Evolutionary conservation across 345 rosid genomes (phyloP), one percentile per base, ranked within the genome.

Genomic region (Eucalyptus albens): DNA sequence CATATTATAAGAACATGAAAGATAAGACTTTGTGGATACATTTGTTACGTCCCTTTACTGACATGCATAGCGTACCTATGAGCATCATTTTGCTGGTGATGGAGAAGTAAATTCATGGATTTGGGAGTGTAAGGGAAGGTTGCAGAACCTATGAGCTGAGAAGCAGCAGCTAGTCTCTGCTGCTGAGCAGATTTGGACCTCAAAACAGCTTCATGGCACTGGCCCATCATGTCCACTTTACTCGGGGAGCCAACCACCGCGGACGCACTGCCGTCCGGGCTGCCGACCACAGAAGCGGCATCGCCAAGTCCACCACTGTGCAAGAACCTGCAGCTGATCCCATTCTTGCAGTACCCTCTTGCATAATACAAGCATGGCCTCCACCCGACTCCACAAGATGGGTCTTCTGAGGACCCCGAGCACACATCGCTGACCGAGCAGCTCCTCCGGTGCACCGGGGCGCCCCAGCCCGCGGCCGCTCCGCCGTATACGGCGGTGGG

Each of bases 301-400:
- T 92, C 96, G 5, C 94, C 94, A 45, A 86, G 80, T 9, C 90
- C 95, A 88, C 92, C 91, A 24, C 91, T 90, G 72, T 97, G 99
- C 11, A 96, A 91, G 91, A 97, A 97, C 94, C 96, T 95, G 90
- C 99, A 97, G 91, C 90, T 95, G 86, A 91, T 92, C 45, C 99
- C 99, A 83, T 97, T 97, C 90, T 97, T 97, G 88, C 99, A 97
- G 92, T 92, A 96, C 88, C 99, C 99, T 93, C 99, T 95, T 8
- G 99, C 97, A 87, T 90, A 97, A 90, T 96, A 97, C 91, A 96
- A 93, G 88, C 99, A 97, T 17, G 97, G 99, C 56, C 96, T 95
- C 97, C 97, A 97, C 15, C 98, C 99, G 86, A 95, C 89, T 62
- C 98, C 99, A 7, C 95, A 92, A 67, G 42, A 87, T 19, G 94